A percentile compares a stretch with the other conserved stretches of the same genome.
These are phyloP conservation scores for Oidiodendron maius DNA, from an alignment of 495 filamentous ascomycete species.

Conservation along the genomic window DNA sequence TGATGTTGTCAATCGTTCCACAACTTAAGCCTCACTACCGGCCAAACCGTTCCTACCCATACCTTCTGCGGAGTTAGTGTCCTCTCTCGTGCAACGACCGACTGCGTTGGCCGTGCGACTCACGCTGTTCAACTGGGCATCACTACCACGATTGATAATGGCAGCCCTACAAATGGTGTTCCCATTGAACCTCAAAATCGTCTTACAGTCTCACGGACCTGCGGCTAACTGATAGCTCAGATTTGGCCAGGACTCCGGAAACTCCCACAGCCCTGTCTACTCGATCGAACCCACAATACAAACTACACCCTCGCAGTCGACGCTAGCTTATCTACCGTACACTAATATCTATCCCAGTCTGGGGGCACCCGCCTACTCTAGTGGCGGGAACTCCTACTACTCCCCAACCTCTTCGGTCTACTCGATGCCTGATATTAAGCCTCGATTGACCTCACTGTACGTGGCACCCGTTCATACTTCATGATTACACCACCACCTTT, in stretches of 20 bases:
- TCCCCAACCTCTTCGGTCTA: slow-evolving; percentile 11
- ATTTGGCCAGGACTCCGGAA: slow-evolving; percentile 18
- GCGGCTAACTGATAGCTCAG: slow-evolving; percentile 22
- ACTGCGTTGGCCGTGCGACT: slow-evolving; percentile 20
- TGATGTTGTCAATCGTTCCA: slow-evolving; percentile 13
- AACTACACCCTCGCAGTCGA: slow-evolving; percentile 10
- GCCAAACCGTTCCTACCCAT: slow-evolving; percentile 10
- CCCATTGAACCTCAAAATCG: slow-evolving; percentile 17
- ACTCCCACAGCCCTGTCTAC: slow-evolving; percentile 19
- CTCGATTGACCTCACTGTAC: slow-evolving; percentile 19
- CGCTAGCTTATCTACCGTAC: slow-evolving; percentile 14
- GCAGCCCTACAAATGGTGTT: background rate
- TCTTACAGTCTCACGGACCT: slow-evolving; percentile 11
- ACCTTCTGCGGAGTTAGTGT: slow-evolving; percentile 15
- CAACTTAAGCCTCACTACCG: slow-evolving; percentile 18
- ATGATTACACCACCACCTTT: background rate
- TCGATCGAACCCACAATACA: slow-evolving; percentile 15
- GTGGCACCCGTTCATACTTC: slow-evolving; percentile 5
- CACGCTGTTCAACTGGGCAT: slow-evolving; percentile 15
- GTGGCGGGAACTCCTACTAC: slow-evolving; percentile 13
- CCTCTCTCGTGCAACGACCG: slow-evolving; percentile 14
- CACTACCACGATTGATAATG: slow-evolving; percentile 1
- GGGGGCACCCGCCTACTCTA: slow-evolving; percentile 14
- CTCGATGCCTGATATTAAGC: slow-evolving; percentile 24
- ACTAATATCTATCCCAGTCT: slow-evolving; percentile 15